These are phyloP conservation scores for Tetracentron sinense DNA, from an alignment of 164 flowering plant species.

Conservation along the genomic window DNA sequence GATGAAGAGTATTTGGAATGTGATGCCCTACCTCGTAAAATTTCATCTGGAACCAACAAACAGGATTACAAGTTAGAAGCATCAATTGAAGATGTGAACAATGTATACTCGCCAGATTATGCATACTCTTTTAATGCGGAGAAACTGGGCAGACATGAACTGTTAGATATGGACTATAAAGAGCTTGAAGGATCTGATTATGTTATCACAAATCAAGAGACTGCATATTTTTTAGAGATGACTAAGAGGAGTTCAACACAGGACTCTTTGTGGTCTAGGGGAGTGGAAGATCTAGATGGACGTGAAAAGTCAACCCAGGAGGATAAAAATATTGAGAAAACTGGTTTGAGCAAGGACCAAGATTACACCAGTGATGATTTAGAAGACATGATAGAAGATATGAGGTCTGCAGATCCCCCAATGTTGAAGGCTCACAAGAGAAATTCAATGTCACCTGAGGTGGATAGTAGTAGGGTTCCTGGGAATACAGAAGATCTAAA, in stretches of 20 bases:
- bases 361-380: not conserved
- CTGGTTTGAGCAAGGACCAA: conserved; percentile 1
- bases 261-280: not conserved
- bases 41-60: not conserved
- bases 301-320: conserved; percentile 7
- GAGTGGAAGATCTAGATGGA: conserved; percentile 7
- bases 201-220: not conserved
- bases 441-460: conserved; percentile 5
- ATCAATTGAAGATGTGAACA: not conserved
- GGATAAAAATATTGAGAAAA: conserved; percentile 6
- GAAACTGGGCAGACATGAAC: conserved; percentile 2
- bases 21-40: not conserved
- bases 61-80: not conserved
- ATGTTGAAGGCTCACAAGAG: not conserved
- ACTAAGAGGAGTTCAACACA: not conserved
- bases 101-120: not conserved
- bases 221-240: not conserved
- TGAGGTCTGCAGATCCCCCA: not conserved
- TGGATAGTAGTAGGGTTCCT: conserved; percentile 2
- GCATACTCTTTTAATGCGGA: conserved; percentile 1
- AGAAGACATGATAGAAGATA: not conserved
- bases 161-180: not conserved
- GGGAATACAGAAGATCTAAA: conserved; percentile 7
- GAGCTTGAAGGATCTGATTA: conserved; percentile 2
- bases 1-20: not conserved